A percentile compares a stretch with the other conserved stretches of the same genome.
phyloP scores from a whole-genome alignment of 2,329 filamentous ascomycete genomes.

The Coniochaeta sp. region DNA sequence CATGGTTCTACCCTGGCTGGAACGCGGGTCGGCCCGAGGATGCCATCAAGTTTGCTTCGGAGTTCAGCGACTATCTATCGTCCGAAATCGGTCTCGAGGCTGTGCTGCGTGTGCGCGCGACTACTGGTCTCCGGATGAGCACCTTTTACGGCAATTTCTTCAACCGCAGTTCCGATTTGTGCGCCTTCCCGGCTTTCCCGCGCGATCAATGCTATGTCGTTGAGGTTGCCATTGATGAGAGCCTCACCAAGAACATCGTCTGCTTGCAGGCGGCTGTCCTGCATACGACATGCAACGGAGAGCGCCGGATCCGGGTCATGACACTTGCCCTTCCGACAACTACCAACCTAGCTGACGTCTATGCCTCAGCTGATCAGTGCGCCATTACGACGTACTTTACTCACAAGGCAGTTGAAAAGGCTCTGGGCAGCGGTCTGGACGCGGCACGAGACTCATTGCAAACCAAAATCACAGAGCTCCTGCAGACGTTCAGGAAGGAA shows the following conservation, averaged over 20 bases:
- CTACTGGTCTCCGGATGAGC: slow-evolving; percentile 90
- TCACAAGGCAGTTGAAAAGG: slow-evolving; percentile 93
- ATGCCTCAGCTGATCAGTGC: slow-evolving; percentile 89
- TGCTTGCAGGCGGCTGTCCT: slow-evolving; percentile 92
- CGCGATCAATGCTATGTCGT: slow-evolving; percentile 97
- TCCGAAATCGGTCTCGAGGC: slow-evolving; percentile 94
- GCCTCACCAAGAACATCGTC: slow-evolving; percentile 80
- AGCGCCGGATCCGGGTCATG: slow-evolving; percentile 89
- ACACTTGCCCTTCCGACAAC: slow-evolving; percentile 91
- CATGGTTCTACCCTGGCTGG: slow-evolving; percentile 98
- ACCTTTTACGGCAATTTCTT: slow-evolving; percentile 99
- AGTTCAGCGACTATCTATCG: slow-evolving; percentile 96
- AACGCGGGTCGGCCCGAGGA: slow-evolving; percentile 90
- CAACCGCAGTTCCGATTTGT: slow-evolving; percentile 94
- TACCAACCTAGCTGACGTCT: slow-evolving; percentile 81
- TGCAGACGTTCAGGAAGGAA: slow-evolving; percentile 96
- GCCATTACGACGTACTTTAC: slow-evolving; percentile 92
- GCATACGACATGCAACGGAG: slow-evolving; percentile 96
- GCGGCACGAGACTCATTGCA: slow-evolving; percentile 86
- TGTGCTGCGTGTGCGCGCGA: slow-evolving; percentile 89
- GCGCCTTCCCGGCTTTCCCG: slow-evolving; percentile 95
- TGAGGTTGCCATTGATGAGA: slow-evolving; percentile 96
- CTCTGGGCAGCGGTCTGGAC: slow-evolving; percentile 78
- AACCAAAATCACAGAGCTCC: slow-evolving; percentile 82
- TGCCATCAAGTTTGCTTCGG: slow-evolving; percentile 93